Evolutionary conservation across 202 grass and related monocot species (phyloP).

Genomic region (Elaeis oleifera): DNA sequence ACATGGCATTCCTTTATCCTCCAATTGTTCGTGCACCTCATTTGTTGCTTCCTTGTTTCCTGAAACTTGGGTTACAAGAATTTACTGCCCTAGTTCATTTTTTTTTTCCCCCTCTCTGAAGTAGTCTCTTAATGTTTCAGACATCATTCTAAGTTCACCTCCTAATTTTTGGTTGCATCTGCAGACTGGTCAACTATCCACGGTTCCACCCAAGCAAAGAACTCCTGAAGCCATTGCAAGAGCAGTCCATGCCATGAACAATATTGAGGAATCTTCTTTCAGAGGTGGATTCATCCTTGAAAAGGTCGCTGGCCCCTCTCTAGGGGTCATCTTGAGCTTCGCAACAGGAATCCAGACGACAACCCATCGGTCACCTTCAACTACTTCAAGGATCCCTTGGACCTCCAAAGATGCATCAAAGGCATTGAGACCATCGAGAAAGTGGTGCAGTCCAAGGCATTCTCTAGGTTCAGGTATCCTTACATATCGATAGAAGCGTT

Average conservation of each 20-base stretch:
- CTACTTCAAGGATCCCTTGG: slow-evolving; percentile 66
- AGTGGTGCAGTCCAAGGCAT: slow-evolving; percentile 47
- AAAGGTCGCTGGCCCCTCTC: slow-evolving; percentile 65
- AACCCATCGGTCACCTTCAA: slow-evolving; percentile 74
- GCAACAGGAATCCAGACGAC: slow-evolving; percentile 64
- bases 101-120: no score
- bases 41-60: no score
- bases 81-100: no score
- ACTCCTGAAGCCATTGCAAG: slow-evolving; percentile 26
- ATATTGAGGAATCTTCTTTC: slow-evolving; percentile 30
- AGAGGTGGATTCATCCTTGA: slow-evolving; percentile 78
- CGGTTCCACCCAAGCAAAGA: slow-evolving; percentile 32
- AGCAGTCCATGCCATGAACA: slow-evolving; percentile 14
- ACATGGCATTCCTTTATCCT: no score
- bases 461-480: slow-evolving; percentile 48
- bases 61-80: no score
- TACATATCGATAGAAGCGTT: slow-evolving; percentile 38
- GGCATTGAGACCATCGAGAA: slow-evolving; percentile 48
- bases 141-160: no score
- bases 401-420: slow-evolving; percentile 57
- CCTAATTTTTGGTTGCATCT: neutral
- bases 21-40: no score
- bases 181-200: slow-evolving; percentile 46
- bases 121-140: no score
- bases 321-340: slow-evolving; percentile 54